These are phyloP conservation scores for Paecilomyces sp. DNA, from an alignment of 2,329 filamentous ascomycete species.

Conservation along the genomic window DNA sequence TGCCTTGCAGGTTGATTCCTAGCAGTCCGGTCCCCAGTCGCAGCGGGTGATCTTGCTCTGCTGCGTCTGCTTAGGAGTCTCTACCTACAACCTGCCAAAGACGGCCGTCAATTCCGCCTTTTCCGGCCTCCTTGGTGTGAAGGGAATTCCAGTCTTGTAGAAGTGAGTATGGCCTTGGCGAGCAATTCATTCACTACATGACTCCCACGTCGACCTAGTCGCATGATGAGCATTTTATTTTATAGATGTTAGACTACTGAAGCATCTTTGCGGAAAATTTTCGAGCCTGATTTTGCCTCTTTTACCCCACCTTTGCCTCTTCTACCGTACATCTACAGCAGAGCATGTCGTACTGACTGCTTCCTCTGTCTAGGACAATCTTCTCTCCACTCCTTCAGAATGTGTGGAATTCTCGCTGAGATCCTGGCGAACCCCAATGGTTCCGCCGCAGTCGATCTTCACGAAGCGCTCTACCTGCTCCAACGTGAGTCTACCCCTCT, in stretches of 20 bases:
- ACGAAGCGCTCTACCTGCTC: constrained; percentile 65
- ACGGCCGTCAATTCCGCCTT: neutral
- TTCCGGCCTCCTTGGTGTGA: neutral
- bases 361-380: constrained; percentile 1
- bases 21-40: neutral
- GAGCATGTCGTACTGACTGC: constrained; percentile 1
- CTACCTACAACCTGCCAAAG: neutral
- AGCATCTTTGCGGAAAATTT: constrained; percentile 34
- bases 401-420: constrained; percentile 58
- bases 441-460: constrained; percentile 55
- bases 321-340: neutral
- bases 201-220: constrained; percentile 4
- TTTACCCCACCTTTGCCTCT: neutral
- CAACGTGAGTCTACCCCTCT: constrained; percentile 42
- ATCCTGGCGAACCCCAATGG: constrained; percentile 52
- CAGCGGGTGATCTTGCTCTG: neutral
- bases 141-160: neutral
- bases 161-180: neutral
- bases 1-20: neutral
- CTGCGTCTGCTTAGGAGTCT: neutral
- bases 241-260: constrained; percentile 46
- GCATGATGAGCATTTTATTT: constrained; percentile 37
- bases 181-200: neutral
- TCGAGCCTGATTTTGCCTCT: constrained; percentile 10
- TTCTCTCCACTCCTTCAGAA: constrained; percentile 24